Percentiles rank a stretch among this genome's conserved stretches.
These are phyloP conservation scores for Emericellopsis atlantica DNA, from an alignment of 2,329 filamentous ascomycete genomes.

Conservation along the genomic window DNA sequence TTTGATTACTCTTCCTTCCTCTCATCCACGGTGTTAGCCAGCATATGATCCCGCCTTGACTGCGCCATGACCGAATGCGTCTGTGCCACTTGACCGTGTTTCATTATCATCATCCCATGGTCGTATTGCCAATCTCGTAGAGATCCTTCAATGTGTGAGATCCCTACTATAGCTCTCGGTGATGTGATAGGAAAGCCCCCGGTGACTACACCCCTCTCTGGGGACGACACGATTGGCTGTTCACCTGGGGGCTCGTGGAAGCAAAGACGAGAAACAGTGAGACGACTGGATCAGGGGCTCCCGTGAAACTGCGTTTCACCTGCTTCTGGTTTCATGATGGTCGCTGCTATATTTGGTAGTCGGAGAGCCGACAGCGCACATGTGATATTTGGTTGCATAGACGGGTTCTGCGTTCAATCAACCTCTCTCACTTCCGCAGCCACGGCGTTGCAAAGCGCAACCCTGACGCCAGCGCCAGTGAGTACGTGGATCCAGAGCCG, in stretches of 20 bases:
- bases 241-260: not conserved
- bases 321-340: not conserved
- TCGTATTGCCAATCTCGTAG: no score
- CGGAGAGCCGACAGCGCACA: no score
- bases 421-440: constrained; percentile 36
- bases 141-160: no score
- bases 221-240: not conserved
- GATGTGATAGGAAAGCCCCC: not conserved
- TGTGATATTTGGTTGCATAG: no score
- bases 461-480: constrained; percentile 68
- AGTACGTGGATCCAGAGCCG: constrained; percentile 94
- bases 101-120: no score
- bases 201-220: not conserved
- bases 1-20: no score
- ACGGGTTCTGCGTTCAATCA: constrained; percentile 12
- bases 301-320: not conserved
- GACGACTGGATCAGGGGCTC: not conserved
- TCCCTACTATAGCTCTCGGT: no score
- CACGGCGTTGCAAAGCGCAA: constrained; percentile 64
- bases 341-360: constrained; percentile 1
- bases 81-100: no score
- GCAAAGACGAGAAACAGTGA: not conserved
- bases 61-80: no score
- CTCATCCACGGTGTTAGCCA: no score
- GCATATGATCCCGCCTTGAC: no score